A percentile compares a stretch with the other conserved stretches of the same genome.
Evolutionary conservation across 208 protist genomes (phyloP).

Genomic region (Trypanosoma melophagium): DNA sequence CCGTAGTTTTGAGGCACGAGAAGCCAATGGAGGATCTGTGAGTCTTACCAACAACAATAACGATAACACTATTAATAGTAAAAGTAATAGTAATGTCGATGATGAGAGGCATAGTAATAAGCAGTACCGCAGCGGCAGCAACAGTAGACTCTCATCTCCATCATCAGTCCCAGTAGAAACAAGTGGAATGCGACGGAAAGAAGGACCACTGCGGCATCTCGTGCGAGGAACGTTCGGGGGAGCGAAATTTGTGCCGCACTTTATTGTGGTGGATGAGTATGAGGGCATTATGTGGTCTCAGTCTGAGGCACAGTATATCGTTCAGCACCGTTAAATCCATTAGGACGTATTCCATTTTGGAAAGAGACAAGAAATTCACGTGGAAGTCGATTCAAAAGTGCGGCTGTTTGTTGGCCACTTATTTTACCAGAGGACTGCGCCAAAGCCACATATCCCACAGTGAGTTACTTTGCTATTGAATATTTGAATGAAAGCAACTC

Average conservation of each 20-base stretch:
- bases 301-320: constrained; percentile 25
- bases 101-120: background rate
- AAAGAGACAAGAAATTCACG: constrained; percentile 56
- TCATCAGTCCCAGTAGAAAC: too few species aligned
- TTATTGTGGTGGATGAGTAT: constrained; percentile 48
- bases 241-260: constrained; percentile 44
- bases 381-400: constrained; percentile 66
- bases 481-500: constrained; percentile 34
- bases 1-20: constrained; percentile 28
- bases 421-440: constrained; percentile 59
- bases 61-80: background rate
- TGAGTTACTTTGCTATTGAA: constrained; percentile 64
- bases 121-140: background rate
- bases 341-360: constrained; percentile 47
- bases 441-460: constrained; percentile 32
- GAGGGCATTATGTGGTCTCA: constrained; percentile 54
- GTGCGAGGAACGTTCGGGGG: constrained; percentile 6
- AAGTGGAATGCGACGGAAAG: constrained; percentile 19
- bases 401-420: constrained; percentile 67
- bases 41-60: background rate
- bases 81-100: background rate
- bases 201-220: constrained; percentile 51
- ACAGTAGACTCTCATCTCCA: background rate
- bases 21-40: background rate
- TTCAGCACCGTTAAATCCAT: constrained; percentile 20